phyloP scores from a whole-genome alignment of 2,329 filamentous ascomycete species.

The Aspergillus calidoustus region DNA sequence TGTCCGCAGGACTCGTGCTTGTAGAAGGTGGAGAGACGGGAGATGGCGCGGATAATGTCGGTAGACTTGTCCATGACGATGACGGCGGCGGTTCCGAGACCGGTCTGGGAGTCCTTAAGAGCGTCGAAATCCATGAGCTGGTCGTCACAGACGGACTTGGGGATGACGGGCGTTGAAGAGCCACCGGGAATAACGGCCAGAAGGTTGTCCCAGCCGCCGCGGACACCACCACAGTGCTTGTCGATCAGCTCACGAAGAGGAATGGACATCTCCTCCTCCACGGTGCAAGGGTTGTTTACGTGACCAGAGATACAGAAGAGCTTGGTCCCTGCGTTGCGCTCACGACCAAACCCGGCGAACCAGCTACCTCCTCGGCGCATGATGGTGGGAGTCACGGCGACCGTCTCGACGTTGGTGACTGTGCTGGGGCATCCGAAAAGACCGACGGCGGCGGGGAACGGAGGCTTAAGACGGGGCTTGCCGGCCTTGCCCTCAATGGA shows the following conservation, averaged over 20 bases:
- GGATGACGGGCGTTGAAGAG: conserved; percentile 93
- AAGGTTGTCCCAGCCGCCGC: conserved; percentile 97
- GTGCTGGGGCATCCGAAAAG: conserved; percentile 98
- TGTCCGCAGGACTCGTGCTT: conserved; percentile 98
- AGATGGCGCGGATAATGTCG: conserved; percentile 92
- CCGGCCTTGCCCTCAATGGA: conserved; percentile 98
- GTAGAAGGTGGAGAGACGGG: conserved; percentile 94
- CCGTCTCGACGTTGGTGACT: conserved; percentile 96
- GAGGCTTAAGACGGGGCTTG: conserved; percentile 97
- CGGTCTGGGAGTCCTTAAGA: conserved; percentile 95
- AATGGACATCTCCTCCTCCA: conserved; percentile 99
- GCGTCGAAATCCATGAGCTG: conserved; percentile 99
- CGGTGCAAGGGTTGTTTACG: conserved; percentile 97
- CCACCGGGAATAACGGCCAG: conserved; percentile 94
- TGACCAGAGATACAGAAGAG: conserved; percentile 98
- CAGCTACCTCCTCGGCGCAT: conserved; percentile 88
- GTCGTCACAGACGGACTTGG: conserved; percentile 86
- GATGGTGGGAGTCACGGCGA: conserved; percentile 94
- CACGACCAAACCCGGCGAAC: conserved; percentile 93
- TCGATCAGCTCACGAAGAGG: conserved; percentile 95
- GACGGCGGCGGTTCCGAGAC: conserved; percentile 94
- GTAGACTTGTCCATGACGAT: conserved; percentile 99
- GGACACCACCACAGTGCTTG: conserved; percentile 95
- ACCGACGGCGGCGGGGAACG: conserved; percentile 95
- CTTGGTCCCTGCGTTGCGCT: conserved; percentile 96